Evolutionary conservation across 2,329 filamentous ascomycete species (phyloP).

Genomic region (Trichoderma hamatum): DNA sequence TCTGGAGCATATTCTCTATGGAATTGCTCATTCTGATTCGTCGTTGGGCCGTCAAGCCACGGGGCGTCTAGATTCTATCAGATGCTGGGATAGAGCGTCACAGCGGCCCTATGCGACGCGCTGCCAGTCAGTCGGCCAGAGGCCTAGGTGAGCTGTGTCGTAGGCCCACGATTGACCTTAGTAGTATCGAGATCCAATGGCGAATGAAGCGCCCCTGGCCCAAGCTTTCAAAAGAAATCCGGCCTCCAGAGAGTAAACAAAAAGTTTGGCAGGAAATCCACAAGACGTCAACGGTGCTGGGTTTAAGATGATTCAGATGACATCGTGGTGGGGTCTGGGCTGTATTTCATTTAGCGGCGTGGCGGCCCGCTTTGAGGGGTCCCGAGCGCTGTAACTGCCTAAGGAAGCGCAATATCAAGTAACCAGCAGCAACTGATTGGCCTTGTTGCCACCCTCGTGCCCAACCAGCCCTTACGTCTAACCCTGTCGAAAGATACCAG

Average conservation of each 20-base stretch:
- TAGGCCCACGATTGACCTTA: slow-evolving; percentile 3
- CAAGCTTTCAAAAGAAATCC: neutral
- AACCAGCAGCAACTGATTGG: neutral
- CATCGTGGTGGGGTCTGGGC: slow-evolving; percentile 30
- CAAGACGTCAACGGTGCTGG: slow-evolving; percentile 21
- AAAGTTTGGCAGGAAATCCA: slow-evolving; percentile 7
- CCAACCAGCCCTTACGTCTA: slow-evolving; percentile 16
- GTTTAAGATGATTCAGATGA: slow-evolving; percentile 27
- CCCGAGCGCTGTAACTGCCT: slow-evolving; percentile 19
- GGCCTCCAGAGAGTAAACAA: neutral
- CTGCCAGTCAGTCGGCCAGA: slow-evolving; percentile 1
- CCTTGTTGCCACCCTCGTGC: slow-evolving; percentile 22
- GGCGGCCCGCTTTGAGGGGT: slow-evolving; percentile 27
- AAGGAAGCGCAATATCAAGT: neutral
- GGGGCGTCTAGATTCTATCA: neutral
- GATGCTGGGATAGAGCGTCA: neutral
- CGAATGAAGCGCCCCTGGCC: neutral
- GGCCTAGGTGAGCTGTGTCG: neutral
- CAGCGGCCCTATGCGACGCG: slow-evolving; percentile 12
- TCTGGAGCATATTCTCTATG: slow-evolving; percentile 52
- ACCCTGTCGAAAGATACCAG: neutral
- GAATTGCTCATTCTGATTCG: slow-evolving; percentile 47
- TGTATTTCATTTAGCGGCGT: neutral
- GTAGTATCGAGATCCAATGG: neutral
- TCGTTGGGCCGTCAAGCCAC: neutral